phyloP scores from a whole-genome alignment of 345 rosid genomes.

The Salix exigua region DNA sequence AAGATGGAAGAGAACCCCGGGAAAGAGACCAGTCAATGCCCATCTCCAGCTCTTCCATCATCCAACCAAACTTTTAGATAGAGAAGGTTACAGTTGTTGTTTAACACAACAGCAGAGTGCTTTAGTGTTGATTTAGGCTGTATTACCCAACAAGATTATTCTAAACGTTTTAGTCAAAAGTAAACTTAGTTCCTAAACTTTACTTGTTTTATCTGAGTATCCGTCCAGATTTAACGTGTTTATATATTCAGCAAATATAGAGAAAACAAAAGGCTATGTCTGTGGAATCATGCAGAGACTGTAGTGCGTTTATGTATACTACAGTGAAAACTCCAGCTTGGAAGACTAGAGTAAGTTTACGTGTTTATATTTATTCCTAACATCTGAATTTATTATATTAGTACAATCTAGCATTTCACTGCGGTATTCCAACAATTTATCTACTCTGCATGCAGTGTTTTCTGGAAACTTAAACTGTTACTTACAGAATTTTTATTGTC shows the following conservation, averaged over 20 bases:
- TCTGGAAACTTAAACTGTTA: background rate
- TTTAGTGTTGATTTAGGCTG: too few relatives aligned
- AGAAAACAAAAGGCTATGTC: background rate
- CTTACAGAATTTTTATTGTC: slow-evolving; percentile 65
- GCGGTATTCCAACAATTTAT: background rate
- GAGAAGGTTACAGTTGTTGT: too few relatives aligned
- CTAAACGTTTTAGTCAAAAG: too few relatives aligned
- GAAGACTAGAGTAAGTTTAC: background rate
- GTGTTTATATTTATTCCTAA: background rate
- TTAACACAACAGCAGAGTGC: too few relatives aligned
- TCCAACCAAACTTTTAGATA: too few relatives aligned
- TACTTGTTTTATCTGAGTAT: too few relatives aligned
- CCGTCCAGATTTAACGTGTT: too few relatives aligned
- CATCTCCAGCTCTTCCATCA: too few relatives aligned
- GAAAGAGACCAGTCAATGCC: too few relatives aligned
- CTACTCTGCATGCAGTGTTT: background rate
- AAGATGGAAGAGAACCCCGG: too few relatives aligned
- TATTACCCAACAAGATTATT: too few relatives aligned
- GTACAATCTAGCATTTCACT: slow-evolving; percentile 7
- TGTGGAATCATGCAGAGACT: background rate
- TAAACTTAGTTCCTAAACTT: too few relatives aligned
- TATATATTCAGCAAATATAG: background rate
- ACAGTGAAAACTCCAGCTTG: background rate
- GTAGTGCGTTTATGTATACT: background rate
- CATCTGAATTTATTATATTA: background rate